Evolutionary conservation across 2,329 filamentous ascomycete genomes (phyloP).

Genomic region (Nakataea oryzae): DNA sequence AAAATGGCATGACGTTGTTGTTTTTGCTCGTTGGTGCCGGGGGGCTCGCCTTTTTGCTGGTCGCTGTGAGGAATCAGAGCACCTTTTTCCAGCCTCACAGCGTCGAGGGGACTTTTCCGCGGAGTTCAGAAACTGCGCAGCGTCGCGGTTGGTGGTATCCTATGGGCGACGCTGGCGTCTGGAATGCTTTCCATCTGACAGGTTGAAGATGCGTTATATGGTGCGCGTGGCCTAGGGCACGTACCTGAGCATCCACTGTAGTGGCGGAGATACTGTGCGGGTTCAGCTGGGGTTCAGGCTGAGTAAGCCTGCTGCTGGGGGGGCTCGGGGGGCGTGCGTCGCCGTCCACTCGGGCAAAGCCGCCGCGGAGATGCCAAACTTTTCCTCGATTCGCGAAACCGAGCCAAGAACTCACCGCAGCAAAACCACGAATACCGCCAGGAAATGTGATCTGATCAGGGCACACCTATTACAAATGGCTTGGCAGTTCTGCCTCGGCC

Average conservation of each 20-base stretch:
- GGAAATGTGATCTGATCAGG: neutral
- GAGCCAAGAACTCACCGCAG: neutral
- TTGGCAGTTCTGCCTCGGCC: neutral
- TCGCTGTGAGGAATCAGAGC: neutral
- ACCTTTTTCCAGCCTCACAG: neutral
- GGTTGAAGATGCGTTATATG: neutral
- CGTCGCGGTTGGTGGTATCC: neutral
- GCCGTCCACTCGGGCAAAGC: neutral
- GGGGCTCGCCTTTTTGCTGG: neutral
- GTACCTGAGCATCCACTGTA: neutral
- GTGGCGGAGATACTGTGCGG: too few relatives aligned
- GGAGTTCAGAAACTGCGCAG: neutral
- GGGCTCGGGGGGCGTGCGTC: too few relatives aligned
- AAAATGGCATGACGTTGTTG: neutral
- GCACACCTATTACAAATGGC: neutral
- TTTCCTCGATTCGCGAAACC: neutral
- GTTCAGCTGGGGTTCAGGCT: neutral
- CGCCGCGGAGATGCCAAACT: slow-evolving; percentile 1
- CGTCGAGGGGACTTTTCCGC: neutral
- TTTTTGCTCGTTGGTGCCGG: neutral
- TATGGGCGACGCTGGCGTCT: neutral
- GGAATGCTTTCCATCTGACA: neutral
- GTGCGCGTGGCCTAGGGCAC: neutral
- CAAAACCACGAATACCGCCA: neutral
- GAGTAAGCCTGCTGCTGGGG: neutral